A percentile compares a stretch with the other conserved stretches of the same genome.
These are phyloP conservation scores for Podaxis carcinomalis DNA, from an alignment of 768 basidiomycete species.

Conservation along the genomic window DNA sequence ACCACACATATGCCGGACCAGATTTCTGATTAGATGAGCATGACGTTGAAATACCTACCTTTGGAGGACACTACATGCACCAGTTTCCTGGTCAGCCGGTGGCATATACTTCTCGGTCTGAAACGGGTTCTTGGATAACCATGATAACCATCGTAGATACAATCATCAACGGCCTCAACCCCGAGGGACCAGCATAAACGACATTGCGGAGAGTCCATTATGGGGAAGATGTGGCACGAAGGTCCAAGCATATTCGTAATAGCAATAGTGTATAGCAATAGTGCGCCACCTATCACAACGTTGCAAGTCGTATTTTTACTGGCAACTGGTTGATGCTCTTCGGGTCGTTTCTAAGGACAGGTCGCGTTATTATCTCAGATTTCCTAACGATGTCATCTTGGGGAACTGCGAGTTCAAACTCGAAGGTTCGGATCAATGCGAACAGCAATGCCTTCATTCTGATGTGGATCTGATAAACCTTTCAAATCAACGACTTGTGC, in stretches of 20 bases:
- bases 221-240: not conserved
- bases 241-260: not conserved
- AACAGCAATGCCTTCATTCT: conserved; percentile 8
- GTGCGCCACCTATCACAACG: not conserved
- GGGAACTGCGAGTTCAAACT: conserved; percentile 52
- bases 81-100: too few relatives aligned
- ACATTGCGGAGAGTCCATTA: too few relatives aligned
- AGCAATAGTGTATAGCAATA: not conserved
- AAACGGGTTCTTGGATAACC: too few relatives aligned
- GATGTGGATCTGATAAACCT: not conserved
- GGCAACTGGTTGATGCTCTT: conserved; percentile 39
- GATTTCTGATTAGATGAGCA: too few relatives aligned
- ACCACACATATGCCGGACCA: too few relatives aligned
- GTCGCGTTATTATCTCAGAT: conserved; percentile 32
- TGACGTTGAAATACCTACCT: too few relatives aligned
- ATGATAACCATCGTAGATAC: too few relatives aligned
- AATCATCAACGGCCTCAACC: too few relatives aligned
- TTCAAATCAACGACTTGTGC: not conserved
- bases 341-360: conserved; percentile 33
- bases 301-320: conserved; percentile 26
- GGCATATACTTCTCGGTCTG: too few relatives aligned
- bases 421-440: conserved; percentile 46
- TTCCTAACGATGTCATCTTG: conserved; percentile 36
- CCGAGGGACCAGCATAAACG: too few relatives aligned
- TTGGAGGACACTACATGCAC: too few relatives aligned